phyloP scores from a whole-genome alignment of 2,329 filamentous ascomycete genomes.

The Fusarium coicis region DNA sequence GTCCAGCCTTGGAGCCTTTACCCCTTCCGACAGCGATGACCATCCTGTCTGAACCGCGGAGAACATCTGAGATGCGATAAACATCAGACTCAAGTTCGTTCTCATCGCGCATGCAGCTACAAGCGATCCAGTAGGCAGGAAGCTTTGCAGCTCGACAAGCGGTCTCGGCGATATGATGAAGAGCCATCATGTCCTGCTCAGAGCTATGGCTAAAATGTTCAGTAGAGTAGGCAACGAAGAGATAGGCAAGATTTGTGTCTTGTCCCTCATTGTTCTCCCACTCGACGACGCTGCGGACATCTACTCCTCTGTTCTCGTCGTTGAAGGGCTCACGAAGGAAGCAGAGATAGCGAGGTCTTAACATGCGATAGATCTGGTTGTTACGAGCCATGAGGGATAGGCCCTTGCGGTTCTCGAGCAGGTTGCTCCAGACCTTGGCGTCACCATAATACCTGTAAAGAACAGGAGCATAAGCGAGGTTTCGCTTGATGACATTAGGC shows the following conservation, averaged over 20 bases:
- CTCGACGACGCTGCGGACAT: conserved; percentile 36
- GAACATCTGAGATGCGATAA: conserved; percentile 43
- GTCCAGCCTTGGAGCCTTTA: conserved; percentile 10
- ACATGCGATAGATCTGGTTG: conserved; percentile 38
- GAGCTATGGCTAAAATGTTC: conserved; percentile 41
- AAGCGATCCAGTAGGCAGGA: conserved; percentile 43
- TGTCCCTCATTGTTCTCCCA: conserved; percentile 39
- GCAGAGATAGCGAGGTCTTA: conserved; percentile 41
- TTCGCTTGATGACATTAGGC: conserved; percentile 11
- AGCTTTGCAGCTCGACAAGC: conserved; percentile 42
- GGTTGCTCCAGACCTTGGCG: conserved; percentile 44
- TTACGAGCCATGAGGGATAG: conserved; percentile 34
- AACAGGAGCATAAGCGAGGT: conserved; percentile 40
- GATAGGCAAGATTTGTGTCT: conserved; percentile 34
- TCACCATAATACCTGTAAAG: conserved; percentile 40
- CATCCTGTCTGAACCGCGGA: conserved; percentile 41
- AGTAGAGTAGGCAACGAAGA: conserved; percentile 44
- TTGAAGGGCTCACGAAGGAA: conserved; percentile 40
- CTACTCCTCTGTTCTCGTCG: conserved; percentile 39
- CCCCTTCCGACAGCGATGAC: conserved; percentile 40
- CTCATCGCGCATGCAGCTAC: conserved; percentile 43
- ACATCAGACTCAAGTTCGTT: conserved; percentile 41
- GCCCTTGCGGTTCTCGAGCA: conserved; percentile 42
- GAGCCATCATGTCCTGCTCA: conserved; percentile 39
- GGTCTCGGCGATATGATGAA: conserved; percentile 43